Base-by-base conservation (phyloP, 2,329 filamentous ascomycete species). In the Hypoxylon sp. region DNA sequence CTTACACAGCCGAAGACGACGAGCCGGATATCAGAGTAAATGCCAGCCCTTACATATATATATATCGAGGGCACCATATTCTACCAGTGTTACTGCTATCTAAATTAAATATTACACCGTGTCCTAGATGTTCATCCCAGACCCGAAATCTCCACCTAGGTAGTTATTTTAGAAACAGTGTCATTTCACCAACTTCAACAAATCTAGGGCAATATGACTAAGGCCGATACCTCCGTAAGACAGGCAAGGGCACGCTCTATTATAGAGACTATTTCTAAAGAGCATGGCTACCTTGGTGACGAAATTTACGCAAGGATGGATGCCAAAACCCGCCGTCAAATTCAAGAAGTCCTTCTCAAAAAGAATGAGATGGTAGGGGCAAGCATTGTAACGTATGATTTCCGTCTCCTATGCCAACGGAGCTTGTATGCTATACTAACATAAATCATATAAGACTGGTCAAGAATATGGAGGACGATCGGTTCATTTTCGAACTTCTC, bases 401-500 rank as follows among this genome's bases (percentile, higher is more conserved):
- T n/a, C 51, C 47, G 19, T 24, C 3, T 9, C 17, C 11, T 5
- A 48, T 26, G 26, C 13, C 29, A 11, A n/a, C 37, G 24, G 3
- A 3, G 19, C 4, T 11, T 14, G 8, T 29, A 26, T 17, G 19
- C 17, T 11, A 52, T 22, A 39, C 37, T 57, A 5, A 57, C 29
- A 51, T 26, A 8, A 37, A 22, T 14, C 19, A 47, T 17, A 17
- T 29, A 47, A 84, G 83, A 13, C 67, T 84, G n/a, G 80, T 81
- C 1, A 78, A 77, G 42, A 80, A 84, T 31, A 71, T 85, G 0
- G 83, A 77, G 54, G 78, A 80, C 3, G 79, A 82, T 0, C 80
- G 83, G 33, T 88, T 87, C 68, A 75, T 88, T 0, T 83, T 86
- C 37, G 85, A 88, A 72, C 72, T 88, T 0, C 79, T 88, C 0